Evolutionary conservation across 257 asterid genomes (phyloP), one percentile per base, ranked within the genome.

Genomic region (Linderniella brevidens): DNA sequence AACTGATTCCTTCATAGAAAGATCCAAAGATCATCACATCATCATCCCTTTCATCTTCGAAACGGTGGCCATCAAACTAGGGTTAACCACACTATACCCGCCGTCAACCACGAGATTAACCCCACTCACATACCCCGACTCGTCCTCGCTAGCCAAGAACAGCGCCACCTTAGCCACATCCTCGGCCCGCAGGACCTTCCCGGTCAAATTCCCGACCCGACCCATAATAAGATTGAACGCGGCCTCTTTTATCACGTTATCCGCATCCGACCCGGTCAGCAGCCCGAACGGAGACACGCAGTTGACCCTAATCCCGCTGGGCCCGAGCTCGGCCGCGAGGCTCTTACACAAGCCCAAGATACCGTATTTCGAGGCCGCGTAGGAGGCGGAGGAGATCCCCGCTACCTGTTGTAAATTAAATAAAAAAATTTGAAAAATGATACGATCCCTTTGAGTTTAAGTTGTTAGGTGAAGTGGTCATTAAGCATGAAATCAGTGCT

Each of bases 211-310:
- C 14, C 68, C 65, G 4, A 52, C 60, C 2, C 5, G 48, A 3
- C 35, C n/a, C 50, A 64, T 14, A 4, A 61, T 1, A 36, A 1
- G 11, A 1, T 50, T 60, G 17, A 65, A 60, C 60, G 17, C 13
- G 0, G 15, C 63, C 15, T 52, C 32, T 14, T 11, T 45, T 8
- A 0, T 48, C 14, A 35, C 60, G 17, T 20, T 54, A 1, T 5
- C 15, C 0, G 18, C 35, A 2, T 12, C 16, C 0, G 11, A 4
- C 0, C 65, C 65, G 0, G 77, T 54, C 17, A 39, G 39, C n/a
- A 70, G 66, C 47, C 68, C 75, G 13, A 45, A 70, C 0, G 77
- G 85, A 1, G 85, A 79, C 0, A 75, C 32, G 12, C 79, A 69
- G 11, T 72, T 79, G 0, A 70, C 79, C 32, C 85, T 56, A 10